Evolutionary conservation across 139 green algal genomes (phyloP), one percentile per base, ranked within the genome.

Genomic region (Chlamydomonas incerta): DNA sequence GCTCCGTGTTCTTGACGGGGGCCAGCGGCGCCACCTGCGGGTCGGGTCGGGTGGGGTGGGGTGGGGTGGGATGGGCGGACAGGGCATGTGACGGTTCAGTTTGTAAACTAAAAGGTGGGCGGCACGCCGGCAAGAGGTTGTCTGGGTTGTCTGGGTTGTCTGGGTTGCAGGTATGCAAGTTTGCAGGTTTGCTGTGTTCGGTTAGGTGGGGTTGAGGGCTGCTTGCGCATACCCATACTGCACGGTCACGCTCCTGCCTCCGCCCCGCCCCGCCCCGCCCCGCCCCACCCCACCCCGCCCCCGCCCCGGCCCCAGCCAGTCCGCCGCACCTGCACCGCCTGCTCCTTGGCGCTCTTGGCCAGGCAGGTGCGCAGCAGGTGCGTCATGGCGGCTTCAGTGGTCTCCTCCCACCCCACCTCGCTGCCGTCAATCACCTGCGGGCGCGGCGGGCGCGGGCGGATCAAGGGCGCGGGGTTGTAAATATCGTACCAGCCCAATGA

Each of bases 311-410:
- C n/a, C n/a, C 73, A 6, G 3, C 37, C 20, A 11, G 24, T 14
- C 62, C 46, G 20, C 46, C 24, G 10, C 67, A 85, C 80, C 80
- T 79, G 55, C 23, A 91, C 90, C 35, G 85, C 88, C 26, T 89
- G 73, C 71, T 95, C 91, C 68, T 93, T 94, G 57, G 87, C 80
- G 65, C 34, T 87, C 58, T 90, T 89, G 14, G 91, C 87, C 18
- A 95, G 87, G 37, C 47, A 71, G 26, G 85, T 92, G 31, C 88
- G 75, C 55, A 95, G 88, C 70, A 95, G 87, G 60, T 95, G 86
- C 24, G 88, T 93, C 87, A 92, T 86, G 33, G 87, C 66, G 1
- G 90, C 88, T 74, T 94, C 91, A 8, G 81, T 90, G 35, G 47
- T 72, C 87, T 94, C 92, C 89, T 94, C 90, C 92, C 91, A 94